Conservation (phyloP, 768 basidiomycete species). For the Tubosaeta sp. region DNA sequence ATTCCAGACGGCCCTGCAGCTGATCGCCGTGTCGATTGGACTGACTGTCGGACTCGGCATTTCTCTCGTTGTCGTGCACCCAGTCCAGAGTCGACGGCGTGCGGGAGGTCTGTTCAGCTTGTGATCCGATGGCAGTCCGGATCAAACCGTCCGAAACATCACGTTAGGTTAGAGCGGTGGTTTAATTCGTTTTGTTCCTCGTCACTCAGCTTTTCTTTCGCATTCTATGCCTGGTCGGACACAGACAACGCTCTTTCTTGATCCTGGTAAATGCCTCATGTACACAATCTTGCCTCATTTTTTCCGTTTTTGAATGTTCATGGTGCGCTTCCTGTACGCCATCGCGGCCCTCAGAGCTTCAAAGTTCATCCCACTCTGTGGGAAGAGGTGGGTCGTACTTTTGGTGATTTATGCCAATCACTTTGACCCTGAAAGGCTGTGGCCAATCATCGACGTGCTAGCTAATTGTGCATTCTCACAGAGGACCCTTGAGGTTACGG, state of each 20-base stretch:
- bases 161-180: constrained; percentile 1
- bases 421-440: neutral
- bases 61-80: constrained; percentile 61
- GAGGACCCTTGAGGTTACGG: neutral
- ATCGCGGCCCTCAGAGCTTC: neutral
- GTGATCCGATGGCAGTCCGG: constrained; percentile 20
- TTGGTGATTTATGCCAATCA: neutral
- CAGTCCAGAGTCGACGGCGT: constrained; percentile 52
- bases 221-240: neutral
- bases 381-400: neutral
- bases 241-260: neutral
- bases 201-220: neutral
- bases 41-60: constrained; percentile 78
- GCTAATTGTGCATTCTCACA: neutral
- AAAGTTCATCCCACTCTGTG: neutral
- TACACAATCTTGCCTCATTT: neutral
- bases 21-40: constrained; percentile 74
- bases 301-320: neutral
- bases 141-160: neutral
- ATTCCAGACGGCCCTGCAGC: constrained; percentile 70
- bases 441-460: neutral
- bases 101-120: constrained; percentile 63
- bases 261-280: neutral
- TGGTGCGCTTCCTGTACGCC: neutral
- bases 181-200: constrained; percentile 14